Evolutionary conservation across 2,329 filamentous ascomycete species (phyloP), one percentile per base, ranked within the genome.

Genomic region (Phoma sp.): DNA sequence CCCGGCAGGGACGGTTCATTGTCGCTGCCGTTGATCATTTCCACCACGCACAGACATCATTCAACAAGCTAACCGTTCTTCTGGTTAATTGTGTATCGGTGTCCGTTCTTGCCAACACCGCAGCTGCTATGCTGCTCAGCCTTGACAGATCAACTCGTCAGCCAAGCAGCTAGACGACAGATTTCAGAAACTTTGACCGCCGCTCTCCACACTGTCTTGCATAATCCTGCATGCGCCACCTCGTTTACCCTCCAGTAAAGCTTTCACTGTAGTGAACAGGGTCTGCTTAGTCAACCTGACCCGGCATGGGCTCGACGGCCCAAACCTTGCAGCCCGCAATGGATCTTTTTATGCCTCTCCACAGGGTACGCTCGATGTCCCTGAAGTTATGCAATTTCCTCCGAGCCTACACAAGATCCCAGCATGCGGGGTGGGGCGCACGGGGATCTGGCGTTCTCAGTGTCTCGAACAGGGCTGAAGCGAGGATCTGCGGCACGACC

Each of bases 401-500:
- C 32, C 33, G 37, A 40, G 24, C 33, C 13, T 37, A 33, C 51
- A 56, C 41, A 44, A 50, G 27, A 44, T 45, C 57, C 60, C 39
- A 43, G 55, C 47, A 38, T 31, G 35, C 49, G 54, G 51, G 49
- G 61, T 54, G 56, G 57, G 52, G 53, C 57, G 52, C 67, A 55
- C 47, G 45, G 58, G 63, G 52, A 60, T 63, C 61, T 67, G 64
- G 60, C 49, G 61, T 62, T 64, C 51, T 40, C 40, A 48, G 38
- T 57, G 66, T 68, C 61, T 69, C 65, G 61, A 56, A 61, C 55
- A 56, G 55, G 61, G 63, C 24, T 61, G 51, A 67, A 68, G 65
- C 66, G 66, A 67, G 56, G 60, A 60, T 65, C 63, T 69, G 66
- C 66, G 63, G 64, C 65, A 64, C 58, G 59, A 31, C 45, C 57